These are phyloP conservation scores for Pseudohyphozyma bogoriensis DNA, from an alignment of 768 basidiomycete species.

Conservation along the genomic window DNA sequence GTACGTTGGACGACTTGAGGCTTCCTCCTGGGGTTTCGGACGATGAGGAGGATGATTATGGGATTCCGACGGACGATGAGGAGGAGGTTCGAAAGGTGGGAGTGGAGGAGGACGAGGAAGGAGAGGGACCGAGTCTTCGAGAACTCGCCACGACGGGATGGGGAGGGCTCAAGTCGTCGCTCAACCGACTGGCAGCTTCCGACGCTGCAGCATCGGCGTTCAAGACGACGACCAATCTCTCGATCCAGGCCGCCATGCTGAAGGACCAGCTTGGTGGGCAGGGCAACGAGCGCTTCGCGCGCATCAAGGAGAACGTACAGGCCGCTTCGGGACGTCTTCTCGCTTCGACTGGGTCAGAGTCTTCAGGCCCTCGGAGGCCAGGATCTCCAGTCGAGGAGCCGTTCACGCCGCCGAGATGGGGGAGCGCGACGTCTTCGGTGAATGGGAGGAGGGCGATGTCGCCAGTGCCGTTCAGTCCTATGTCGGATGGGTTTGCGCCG, in stretches of 20 bases:
- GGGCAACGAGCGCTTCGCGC: not conserved
- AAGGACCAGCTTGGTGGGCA: slow-evolving; percentile 8
- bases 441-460: not conserved
- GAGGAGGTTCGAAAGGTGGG: not conserved
- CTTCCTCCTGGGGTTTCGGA: slow-evolving; percentile 4
- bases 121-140: not conserved
- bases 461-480: not conserved
- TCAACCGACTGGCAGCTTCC: slow-evolving; percentile 8
- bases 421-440: not conserved
- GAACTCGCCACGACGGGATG: not conserved
- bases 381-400: slow-evolving; percentile 17
- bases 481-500: not conserved
- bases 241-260: slow-evolving; percentile 5
- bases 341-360: slow-evolving; percentile 4
- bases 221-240: slow-evolving; percentile 23
- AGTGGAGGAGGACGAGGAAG: not conserved
- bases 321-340: not conserved
- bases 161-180: slow-evolving; percentile 16
- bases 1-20: not conserved
- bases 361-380: not conserved
- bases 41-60: slow-evolving; percentile 2
- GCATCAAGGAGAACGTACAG: slow-evolving; percentile 8
- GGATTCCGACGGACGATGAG: too few relatives aligned
- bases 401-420: slow-evolving; percentile 12
- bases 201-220: slow-evolving; percentile 15